A percentile compares a stretch with the other conserved stretches of the same genome.
These are phyloP conservation scores for Mangifera indica DNA, from an alignment of 345 rosid genomes.

Conservation along the genomic window DNA sequence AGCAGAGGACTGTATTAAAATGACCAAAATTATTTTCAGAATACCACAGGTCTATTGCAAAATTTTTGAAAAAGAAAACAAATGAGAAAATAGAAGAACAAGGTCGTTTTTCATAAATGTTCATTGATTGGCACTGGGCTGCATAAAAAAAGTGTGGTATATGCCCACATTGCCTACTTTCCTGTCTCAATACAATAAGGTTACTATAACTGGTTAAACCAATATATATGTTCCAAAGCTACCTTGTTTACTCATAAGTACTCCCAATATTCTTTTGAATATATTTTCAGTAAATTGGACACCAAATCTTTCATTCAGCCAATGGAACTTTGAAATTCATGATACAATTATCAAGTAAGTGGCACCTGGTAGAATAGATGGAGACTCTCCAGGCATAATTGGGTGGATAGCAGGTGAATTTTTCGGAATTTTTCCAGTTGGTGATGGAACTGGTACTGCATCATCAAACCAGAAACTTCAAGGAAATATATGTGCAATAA, in stretches of 20 bases:
- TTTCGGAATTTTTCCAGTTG: constrained; percentile 27
- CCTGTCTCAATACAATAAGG: background rate
- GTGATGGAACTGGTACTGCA: constrained; percentile 42
- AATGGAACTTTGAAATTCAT: constrained; percentile 16
- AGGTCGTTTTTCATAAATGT: background rate
- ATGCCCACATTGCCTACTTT: background rate
- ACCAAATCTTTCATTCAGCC: constrained; percentile 14
- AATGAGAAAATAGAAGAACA: background rate
- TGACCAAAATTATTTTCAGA: too few species aligned
- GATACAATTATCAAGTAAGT: constrained; percentile 14
- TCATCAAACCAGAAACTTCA: constrained; percentile 2
- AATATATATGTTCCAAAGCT: background rate
- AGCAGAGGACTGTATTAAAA: too few species aligned
- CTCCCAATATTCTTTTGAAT: background rate
- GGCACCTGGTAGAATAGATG: constrained; percentile 53
- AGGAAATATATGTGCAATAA: constrained; percentile 1
- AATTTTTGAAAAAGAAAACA: too few species aligned
- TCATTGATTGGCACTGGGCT: background rate
- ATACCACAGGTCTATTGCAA: too few species aligned
- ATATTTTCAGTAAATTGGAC: background rate
- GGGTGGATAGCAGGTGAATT: constrained; percentile 42
- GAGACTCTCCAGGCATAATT: constrained; percentile 38
- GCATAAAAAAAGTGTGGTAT: background rate
- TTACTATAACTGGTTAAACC: background rate
- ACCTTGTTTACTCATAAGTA: background rate